These are phyloP conservation scores for Lentinula aciculospora DNA, from an alignment of 768 basidiomycete genomes.

Conservation along the genomic window DNA sequence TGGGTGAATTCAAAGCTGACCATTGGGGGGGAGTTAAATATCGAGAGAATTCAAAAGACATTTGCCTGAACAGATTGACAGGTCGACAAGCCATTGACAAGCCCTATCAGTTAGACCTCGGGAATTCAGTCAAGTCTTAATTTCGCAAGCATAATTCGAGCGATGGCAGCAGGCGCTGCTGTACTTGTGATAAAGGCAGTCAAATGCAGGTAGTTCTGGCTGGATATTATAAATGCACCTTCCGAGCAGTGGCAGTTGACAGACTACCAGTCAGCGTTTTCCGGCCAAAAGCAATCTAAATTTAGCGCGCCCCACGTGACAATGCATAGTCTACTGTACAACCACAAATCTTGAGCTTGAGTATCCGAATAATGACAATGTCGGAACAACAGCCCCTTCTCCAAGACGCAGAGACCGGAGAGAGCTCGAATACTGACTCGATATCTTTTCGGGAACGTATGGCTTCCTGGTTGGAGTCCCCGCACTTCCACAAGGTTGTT, in stretches of 20 bases:
- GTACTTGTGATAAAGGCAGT: background rate
- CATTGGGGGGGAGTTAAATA: background rate
- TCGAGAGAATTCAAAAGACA: background rate
- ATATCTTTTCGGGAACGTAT: slow-evolving; percentile 26
- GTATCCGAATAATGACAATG: slow-evolving; percentile 15
- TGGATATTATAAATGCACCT: no score
- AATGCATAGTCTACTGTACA: no score
- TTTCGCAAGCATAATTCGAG: background rate
- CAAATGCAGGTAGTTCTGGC: background rate
- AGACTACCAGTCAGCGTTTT: background rate
- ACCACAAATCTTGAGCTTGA: no score
- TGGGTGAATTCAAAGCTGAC: slow-evolving; percentile 15
- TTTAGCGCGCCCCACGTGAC: no score
- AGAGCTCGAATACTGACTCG: slow-evolving; percentile 5
- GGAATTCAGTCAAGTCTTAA: background rate
- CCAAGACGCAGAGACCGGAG: slow-evolving; percentile 13
- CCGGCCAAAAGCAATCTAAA: background rate
- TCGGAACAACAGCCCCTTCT: slow-evolving; percentile 48
- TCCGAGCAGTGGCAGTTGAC: no score
- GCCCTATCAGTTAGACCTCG: background rate
- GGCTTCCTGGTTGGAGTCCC: slow-evolving; percentile 47
- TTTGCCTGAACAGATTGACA: background rate
- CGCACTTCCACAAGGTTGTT: slow-evolving; percentile 47
- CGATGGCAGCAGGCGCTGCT: background rate
- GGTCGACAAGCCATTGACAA: background rate